Evolutionary conservation across 768 basidiomycete species (phyloP), one percentile per base, ranked within the genome.

Genomic region (Auriscalpium vulgare): DNA sequence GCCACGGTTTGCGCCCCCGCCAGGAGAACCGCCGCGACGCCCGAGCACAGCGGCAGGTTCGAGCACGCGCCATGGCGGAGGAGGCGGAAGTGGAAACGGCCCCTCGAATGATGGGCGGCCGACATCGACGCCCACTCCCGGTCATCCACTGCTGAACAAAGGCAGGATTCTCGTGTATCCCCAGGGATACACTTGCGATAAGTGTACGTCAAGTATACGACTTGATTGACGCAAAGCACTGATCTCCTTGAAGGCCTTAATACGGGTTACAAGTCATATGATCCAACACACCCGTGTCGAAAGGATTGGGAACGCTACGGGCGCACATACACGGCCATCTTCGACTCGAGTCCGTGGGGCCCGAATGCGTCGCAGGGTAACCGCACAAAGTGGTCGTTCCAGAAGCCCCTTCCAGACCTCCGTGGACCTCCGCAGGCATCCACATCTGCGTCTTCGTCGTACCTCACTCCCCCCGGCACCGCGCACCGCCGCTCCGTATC

Each of bases 281-380:
- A 91, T 66, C 86, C 87, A 0, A 65, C 74, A 1, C 72, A 81
- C 55, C 85, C 88, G 7, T 91, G 90, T 64, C 73, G 75, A 56
- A 79, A 78, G 55, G 92, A 91, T 71, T 92, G 89, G 90, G 71
- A 76, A 7, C 84, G 82, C 61, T 84, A 85, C 68, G 75, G 77
- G 0, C 82, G 78, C 60, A 73, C 77, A 0, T 91, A 83, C 67
- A 64, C 73, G 0, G 85, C 85, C 3, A 78, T 85, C 5, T 69
- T 90, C 14, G 72, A 75, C 0, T 84, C 82, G 62, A 76, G 79
- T 51, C 60, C 74, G 10, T 78, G 79, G 74, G 59, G 52, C 21
- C n/a, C 46, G 45, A 13, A 47, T 23, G 17, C 19, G 7, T 34
- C 36, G 4, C 6, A 21, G 21, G 47, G 49, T 23, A 49, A 52